phyloP scores from a whole-genome alignment of 768 basidiomycete species.

The Butyriboletus loyo region DNA sequence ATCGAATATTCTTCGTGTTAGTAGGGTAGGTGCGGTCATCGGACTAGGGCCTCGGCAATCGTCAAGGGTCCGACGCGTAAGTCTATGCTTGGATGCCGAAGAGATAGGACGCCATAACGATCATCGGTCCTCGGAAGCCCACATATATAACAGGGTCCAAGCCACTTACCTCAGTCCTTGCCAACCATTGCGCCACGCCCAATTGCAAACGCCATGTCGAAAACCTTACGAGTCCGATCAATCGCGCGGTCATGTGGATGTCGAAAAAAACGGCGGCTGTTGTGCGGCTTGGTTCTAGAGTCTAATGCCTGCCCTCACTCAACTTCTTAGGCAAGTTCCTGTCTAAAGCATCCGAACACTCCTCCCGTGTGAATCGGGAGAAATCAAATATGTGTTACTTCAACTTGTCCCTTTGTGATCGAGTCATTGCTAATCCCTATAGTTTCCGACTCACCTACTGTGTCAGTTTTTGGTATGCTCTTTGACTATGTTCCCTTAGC shows the following conservation, averaged over 20 bases:
- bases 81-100: neutral
- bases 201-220: neutral
- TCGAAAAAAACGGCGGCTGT: neutral
- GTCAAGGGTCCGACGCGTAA: constrained; percentile 1
- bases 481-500: neutral
- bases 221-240: constrained; percentile 3
- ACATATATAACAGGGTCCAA: constrained; percentile 10
- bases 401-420: neutral
- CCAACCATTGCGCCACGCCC: neutral
- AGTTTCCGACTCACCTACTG: neutral
- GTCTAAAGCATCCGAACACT: neutral
- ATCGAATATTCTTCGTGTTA: neutral
- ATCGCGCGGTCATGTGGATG: neutral
- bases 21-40: constrained; percentile 6
- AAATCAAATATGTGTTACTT: neutral
- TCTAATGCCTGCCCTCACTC: neutral
- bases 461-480: neutral
- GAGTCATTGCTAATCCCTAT: neutral
- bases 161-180: constrained; percentile 7
- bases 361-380: neutral
- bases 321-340: neutral
- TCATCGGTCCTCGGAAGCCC: neutral
- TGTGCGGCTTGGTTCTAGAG: neutral
- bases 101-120: neutral
- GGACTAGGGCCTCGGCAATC: neutral